phyloP scores from a whole-genome alignment of 1,284 basidiomycete species.

The Ganoderma resinaceum region DNA sequence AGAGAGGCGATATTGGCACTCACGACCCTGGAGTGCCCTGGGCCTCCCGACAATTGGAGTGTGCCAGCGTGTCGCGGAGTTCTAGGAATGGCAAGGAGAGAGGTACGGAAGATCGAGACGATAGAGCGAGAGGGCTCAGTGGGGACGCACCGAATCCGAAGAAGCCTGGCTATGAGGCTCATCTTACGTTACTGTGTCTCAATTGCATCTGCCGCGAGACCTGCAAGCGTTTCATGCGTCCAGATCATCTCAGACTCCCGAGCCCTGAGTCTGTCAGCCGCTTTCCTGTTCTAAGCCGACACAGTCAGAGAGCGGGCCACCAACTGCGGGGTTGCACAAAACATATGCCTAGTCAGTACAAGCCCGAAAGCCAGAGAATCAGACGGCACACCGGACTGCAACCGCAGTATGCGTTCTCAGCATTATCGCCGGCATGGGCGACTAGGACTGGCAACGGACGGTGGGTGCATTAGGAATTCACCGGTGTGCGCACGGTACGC shows the following conservation, averaged over 20 bases:
- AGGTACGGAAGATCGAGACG: slow-evolving; percentile 7
- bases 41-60: neutral
- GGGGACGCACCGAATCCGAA: slow-evolving; percentile 7
- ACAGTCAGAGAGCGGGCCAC: neutral
- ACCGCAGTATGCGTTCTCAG: neutral
- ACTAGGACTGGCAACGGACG: slow-evolving; percentile 1
- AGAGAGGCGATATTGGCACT: slow-evolving; percentile 10
- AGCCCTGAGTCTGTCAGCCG: neutral
- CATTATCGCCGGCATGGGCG: neutral
- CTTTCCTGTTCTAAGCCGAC: neutral
- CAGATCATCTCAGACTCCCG: neutral
- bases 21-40: slow-evolving; percentile 1
- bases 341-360: neutral
- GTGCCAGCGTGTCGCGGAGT: slow-evolving; percentile 8
- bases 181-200: slow-evolving; percentile 4
- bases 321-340: neutral
- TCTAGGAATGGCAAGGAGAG: neutral
- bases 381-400: slow-evolving; percentile 6
- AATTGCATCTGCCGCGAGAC: slow-evolving; percentile 7
- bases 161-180: neutral
- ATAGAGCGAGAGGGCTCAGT: neutral
- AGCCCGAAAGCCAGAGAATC: neutral
- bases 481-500: neutral
- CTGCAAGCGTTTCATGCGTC: neutral
- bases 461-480: slow-evolving; percentile 1